Conservation (phyloP, 768 basidiomycete genomes). For the Dacryopinax primogenitus region DNA sequence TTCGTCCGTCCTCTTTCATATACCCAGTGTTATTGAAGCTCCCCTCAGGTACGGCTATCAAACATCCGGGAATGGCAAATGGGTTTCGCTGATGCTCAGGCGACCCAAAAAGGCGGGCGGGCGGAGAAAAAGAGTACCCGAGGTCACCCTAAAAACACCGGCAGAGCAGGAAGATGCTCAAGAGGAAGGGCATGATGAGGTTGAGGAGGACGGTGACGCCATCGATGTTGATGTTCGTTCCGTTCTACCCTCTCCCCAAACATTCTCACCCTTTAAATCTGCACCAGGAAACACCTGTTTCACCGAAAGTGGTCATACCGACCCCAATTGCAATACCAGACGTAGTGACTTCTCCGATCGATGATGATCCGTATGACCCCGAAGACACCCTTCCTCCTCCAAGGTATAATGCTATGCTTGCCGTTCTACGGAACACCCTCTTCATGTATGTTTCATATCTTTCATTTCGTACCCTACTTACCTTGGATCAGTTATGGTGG, state of each 20-base stretch:
- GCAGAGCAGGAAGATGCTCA: conserved; percentile 17
- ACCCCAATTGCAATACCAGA: neutral
- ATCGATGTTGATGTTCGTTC: conserved; percentile 18
- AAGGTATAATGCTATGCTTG: conserved; percentile 80
- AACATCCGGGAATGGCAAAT: conserved; percentile 56
- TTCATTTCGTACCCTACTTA: neutral
- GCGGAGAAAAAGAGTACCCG: conserved; percentile 37
- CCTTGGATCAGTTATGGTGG: conserved; percentile 57
- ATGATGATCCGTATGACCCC: conserved; percentile 54
- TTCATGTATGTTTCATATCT: conserved; percentile 50
- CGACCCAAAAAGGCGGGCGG: conserved; percentile 41
- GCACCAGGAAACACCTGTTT: no score
- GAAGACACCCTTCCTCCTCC: conserved; percentile 48
- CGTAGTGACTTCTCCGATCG: conserved; percentile 19
- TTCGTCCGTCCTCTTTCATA: conserved; percentile 21
- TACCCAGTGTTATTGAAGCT: neutral
- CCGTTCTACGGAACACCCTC: conserved; percentile 68
- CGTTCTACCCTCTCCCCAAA: no score
- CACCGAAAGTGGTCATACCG: neutral
- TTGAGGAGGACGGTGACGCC: no score
- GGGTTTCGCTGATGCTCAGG: conserved; percentile 63
- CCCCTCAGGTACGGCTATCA: conserved; percentile 60
- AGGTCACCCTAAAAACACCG: no score
- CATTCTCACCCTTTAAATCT: no score
- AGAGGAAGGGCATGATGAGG: conserved; percentile 15